Evolutionary conservation across 495 filamentous ascomycete species (phyloP).

Genomic region (Aspergillus diversus): DNA sequence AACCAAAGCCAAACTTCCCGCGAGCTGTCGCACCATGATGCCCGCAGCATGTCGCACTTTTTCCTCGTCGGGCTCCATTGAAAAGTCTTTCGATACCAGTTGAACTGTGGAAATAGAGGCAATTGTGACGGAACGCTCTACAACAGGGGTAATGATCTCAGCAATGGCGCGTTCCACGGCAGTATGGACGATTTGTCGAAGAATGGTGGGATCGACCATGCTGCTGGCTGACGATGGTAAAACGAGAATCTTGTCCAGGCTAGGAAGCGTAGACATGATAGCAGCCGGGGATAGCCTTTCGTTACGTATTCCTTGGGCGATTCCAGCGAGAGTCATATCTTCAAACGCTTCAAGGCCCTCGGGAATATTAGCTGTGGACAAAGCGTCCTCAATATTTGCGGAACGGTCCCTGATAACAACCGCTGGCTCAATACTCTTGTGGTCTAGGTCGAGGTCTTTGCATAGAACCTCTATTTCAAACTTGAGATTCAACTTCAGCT

Average conservation of each 20-base stretch:
- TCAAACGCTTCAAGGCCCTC: conserved; percentile 79
- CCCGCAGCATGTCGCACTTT: conserved; percentile 81
- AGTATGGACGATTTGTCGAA: conserved; percentile 79
- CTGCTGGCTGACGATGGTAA: conserved; percentile 77
- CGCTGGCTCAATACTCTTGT: conserved; percentile 84
- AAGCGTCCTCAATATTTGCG: conserved; percentile 60
- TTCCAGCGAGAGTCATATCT: conserved; percentile 71
- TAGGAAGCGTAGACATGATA: conserved; percentile 75
- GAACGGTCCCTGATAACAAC: conserved; percentile 76
- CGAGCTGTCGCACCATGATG: conserved; percentile 88
- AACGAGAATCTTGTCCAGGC: conserved; percentile 71
- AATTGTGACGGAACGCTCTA: conserved; percentile 96
- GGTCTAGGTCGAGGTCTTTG: conserved; percentile 84
- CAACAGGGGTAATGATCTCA: conserved; percentile 95
- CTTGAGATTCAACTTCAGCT: conserved; percentile 91
- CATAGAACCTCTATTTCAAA: conserved; percentile 98
- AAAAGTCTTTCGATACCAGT: conserved; percentile 94
- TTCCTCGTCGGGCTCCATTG: conserved; percentile 87
- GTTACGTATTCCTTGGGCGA: conserved; percentile 67
- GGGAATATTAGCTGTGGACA: conserved; percentile 56
- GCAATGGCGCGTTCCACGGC: conserved; percentile 86
- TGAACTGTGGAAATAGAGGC: conserved; percentile 93
- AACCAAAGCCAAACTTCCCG: conserved; percentile 91
- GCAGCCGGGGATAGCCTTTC: conserved; percentile 73
- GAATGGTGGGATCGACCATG: conserved; percentile 66